A percentile compares a stretch with the other conserved stretches of the same genome.
These are phyloP conservation scores for Colletotrichum endophyticum DNA, from an alignment of 2,329 filamentous ascomycete species.

Conservation along the genomic window DNA sequence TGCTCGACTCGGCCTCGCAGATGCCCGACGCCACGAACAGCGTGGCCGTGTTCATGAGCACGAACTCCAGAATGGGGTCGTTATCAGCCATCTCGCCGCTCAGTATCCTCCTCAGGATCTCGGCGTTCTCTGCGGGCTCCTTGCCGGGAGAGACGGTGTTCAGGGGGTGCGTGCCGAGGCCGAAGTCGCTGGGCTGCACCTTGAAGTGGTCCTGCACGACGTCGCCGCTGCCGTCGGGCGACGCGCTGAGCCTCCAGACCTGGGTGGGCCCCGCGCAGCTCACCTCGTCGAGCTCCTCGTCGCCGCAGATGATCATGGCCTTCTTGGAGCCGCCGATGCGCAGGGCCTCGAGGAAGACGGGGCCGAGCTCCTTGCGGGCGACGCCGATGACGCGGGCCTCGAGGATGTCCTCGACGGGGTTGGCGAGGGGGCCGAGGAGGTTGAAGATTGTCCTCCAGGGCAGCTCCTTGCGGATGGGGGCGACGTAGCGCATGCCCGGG, in stretches of 20 bases:
- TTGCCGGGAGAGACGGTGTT: constrained; percentile 82
- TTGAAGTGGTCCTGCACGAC: constrained; percentile 76
- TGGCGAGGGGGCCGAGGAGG: constrained; percentile 88
- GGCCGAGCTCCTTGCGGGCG: constrained; percentile 83
- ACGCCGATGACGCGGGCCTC: constrained; percentile 96
- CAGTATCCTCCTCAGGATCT: constrained; percentile 79
- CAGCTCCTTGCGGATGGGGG: constrained; percentile 83
- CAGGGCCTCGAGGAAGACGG: constrained; percentile 87
- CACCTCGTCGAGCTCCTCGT: constrained; percentile 94
- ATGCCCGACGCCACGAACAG: constrained; percentile 85
- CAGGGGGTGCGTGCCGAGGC: constrained; percentile 76
- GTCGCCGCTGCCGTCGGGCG: constrained; percentile 35
- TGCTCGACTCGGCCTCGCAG: constrained; percentile 81
- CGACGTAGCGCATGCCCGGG: constrained; percentile 90
- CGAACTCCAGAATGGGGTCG: constrained; percentile 89
- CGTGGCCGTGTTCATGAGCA: constrained; percentile 91
- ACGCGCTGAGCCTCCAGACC: constrained; percentile 77
- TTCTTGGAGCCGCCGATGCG: constrained; percentile 78
- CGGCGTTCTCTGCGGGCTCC: constrained; percentile 85
- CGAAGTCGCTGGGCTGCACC: constrained; percentile 85
- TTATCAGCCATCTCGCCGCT: constrained; percentile 74
- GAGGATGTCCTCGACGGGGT: constrained; percentile 82
- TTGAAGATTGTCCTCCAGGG: constrained; percentile 99
- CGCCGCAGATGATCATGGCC: constrained; percentile 89
- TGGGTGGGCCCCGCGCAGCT: constrained; percentile 87